A percentile compares a stretch with the other conserved stretches of the same genome.
phyloP scores from a whole-genome alignment of 108 stramenopile species.

The Skeletonema menzelii region DNA sequence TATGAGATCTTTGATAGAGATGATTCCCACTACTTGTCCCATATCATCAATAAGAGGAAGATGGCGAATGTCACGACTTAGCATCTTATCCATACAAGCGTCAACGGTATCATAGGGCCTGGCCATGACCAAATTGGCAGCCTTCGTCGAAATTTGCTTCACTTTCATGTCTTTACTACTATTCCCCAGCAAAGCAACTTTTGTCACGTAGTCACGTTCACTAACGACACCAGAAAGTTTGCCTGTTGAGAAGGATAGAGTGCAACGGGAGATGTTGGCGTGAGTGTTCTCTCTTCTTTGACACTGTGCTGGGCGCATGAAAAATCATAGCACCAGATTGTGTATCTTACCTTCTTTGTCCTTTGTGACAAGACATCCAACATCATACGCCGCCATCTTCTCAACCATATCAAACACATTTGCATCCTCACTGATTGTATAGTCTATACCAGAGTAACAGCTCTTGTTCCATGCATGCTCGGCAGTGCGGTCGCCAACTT shows the following conservation, averaged over 20 bases:
- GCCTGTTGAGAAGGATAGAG: constrained; percentile 25
- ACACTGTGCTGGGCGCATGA: neutral
- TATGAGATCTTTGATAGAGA: constrained; percentile 87
- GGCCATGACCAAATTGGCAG: constrained; percentile 83
- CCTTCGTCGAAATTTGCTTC: constrained; percentile 88
- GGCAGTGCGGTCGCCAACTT: constrained; percentile 36
- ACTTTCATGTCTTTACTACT: constrained; percentile 66
- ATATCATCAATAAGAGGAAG: constrained; percentile 84
- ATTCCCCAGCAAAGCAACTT: constrained; percentile 84
- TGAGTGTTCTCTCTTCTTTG: neutral
- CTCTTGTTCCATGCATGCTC: constrained; percentile 62
- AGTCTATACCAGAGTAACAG: constrained; percentile 75
- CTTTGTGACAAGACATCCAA: constrained; percentile 87
- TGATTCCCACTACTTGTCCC: constrained; percentile 72
- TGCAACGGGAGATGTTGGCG: neutral
- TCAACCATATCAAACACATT: constrained; percentile 59
- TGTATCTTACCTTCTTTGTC: constrained; percentile 61
- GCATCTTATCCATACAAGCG: constrained; percentile 92
- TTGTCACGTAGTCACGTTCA: constrained; percentile 91
- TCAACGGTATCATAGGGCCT: constrained; percentile 78
- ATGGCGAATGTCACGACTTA: constrained; percentile 88
- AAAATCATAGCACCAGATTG: constrained; percentile 3
- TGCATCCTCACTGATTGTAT: constrained; percentile 56
- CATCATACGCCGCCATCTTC: constrained; percentile 74
- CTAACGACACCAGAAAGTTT: constrained; percentile 81